Base-by-base conservation (phyloP, 75 land plant species). In the Cunninghamia lanceolata region DNA sequence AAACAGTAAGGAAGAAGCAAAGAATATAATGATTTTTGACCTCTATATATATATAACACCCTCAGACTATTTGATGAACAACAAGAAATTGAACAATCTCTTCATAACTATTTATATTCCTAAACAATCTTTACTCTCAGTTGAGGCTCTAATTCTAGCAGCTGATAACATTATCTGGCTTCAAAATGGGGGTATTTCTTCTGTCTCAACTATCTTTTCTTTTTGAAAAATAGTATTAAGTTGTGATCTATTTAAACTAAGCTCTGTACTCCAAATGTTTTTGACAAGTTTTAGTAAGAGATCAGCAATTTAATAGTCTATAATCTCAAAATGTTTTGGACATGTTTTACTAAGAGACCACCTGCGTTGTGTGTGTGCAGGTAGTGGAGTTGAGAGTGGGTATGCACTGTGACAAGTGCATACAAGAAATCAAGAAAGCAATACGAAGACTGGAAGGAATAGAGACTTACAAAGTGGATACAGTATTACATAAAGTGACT, bases 381-480 rank as follows among this genome's bases (percentile, higher is more conserved):
- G 89, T 90, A 28, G 96, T 95, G 91, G 95, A 95, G 45, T 71
- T 95, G 91, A 94, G 87, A 84, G 96, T 95, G 76, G 89, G 89
- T 2, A 89, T 95, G 89, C 94, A 91, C 84, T 95, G 95, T 86
- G 95, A 95, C 28, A 89, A 89, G 47, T 95, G 96, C 87, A 94
- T 90, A 78, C 93, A 85, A 85, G 91, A 92, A 47, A 94, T 95
- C 85, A 86, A 91, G 85, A 94, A 90, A 85, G 90, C 94, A 45
- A 89, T 95, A 68, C 90, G 89, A 86, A 94, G 91, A 83, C 88
- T 95, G 30, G 91, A 94, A 63, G 96, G 96, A 75, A 90, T 92
- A n/a, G 94, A 94, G 84, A 89, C 90, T 13, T 93, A 92, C 84
- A 88, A 86, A 70, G 82, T 94, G 6, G 92, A 96, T 83, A 88